Percentiles rank a stretch among this genome's conserved stretches.
phyloP scores from a whole-genome alignment of 805 yeast genomes.

The Deakozyma indianensis region DNA sequence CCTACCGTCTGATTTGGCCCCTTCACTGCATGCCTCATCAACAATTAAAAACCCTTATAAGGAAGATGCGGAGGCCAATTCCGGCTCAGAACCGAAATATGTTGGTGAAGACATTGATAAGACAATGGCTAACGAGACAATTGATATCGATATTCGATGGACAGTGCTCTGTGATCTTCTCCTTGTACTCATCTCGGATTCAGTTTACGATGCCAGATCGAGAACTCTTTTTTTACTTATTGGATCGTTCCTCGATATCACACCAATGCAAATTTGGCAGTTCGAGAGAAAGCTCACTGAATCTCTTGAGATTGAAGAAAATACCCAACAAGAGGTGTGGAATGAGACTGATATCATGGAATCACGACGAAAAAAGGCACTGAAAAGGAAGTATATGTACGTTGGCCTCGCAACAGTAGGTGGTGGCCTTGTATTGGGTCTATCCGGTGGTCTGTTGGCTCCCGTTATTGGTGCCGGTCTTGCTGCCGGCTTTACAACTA shows the following conservation, averaged over 20 bases:
- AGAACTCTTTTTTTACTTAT: slow-evolving; percentile 61
- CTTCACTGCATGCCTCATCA: slow-evolving; percentile 39
- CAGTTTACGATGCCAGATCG: slow-evolving; percentile 81
- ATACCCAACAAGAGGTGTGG: slow-evolving; percentile 60
- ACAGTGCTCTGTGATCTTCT: slow-evolving; percentile 86
- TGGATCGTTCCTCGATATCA: slow-evolving; percentile 45
- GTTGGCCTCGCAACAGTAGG: slow-evolving; percentile 94
- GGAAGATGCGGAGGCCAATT: not conserved
- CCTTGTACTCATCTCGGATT: slow-evolving; percentile 63
- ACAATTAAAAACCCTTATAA: slow-evolving; percentile 35
- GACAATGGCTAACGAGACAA: slow-evolving; percentile 5
- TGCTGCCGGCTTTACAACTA: slow-evolving; percentile 91
- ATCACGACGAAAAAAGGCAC: slow-evolving; percentile 51
- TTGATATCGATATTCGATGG: slow-evolving; percentile 78
- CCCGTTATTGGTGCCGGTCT: slow-evolving; percentile 98
- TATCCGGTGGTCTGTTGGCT: slow-evolving; percentile 89
- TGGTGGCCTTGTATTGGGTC: slow-evolving; percentile 85
- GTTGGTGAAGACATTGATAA: slow-evolving; percentile 3
- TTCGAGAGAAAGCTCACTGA: slow-evolving; percentile 87
- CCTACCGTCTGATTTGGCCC: slow-evolving; percentile 53
- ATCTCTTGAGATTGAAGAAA: slow-evolving; percentile 77
- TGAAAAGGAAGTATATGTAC: slow-evolving; percentile 58
- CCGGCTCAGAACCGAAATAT: not conserved
- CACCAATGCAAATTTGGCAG: slow-evolving; percentile 59
- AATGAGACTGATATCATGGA: slow-evolving; percentile 57